Base-by-base conservation (phyloP, 169 alveolate genomes). In the Ichthyophthirius multifiliis region DNA sequence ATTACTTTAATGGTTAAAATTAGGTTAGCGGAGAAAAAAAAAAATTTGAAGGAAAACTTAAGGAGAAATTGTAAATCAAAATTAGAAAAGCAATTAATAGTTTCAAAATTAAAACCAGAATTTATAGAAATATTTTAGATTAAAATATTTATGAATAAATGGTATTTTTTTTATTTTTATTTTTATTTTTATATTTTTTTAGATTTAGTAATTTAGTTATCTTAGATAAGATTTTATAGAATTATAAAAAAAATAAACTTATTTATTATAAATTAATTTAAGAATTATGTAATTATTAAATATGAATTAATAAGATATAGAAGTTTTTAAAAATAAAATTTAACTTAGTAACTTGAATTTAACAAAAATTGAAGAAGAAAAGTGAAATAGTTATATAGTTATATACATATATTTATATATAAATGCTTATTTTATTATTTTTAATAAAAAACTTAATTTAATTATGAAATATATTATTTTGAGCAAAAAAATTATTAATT, bases 1-100 rank as follows among this genome's bases (percentile, higher is more conserved):
- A 47, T 93, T 35, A 77, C 83, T 5, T 32, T 73, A 12, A 15
- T 74, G 4, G 86, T 67, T 18, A 81, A 73, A 43, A 55, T 55
- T 27, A 39, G 71, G 9, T n/a, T 55, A 20, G 71, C 71, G 3
- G 31, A 55, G 10, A 34, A 39, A 55, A 55, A 55, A 39, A 39
- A 16, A 27, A 55, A 55, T 55, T 55, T 7, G 41, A 55, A 20
- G 71, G 71, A 7, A 10, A 55, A 55, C 31, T 55, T 23, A 55
- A 55, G 34, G 31, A 55, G 31, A 7, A 55, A n/a, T n/a, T 39
- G 9, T 27, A 55, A 55, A 55, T 55, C 31, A 55, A 27, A 23
- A n/a, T 55, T 3, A 55, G 71, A 55, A 55, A 55, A 7, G 71
- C 71, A 27, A 12, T 55, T 1, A 55, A 55, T 5, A 39, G 31